Conservation (phyloP, 1,284 basidiomycete genomes). For the Ceratobasidium theobromae region DNA sequence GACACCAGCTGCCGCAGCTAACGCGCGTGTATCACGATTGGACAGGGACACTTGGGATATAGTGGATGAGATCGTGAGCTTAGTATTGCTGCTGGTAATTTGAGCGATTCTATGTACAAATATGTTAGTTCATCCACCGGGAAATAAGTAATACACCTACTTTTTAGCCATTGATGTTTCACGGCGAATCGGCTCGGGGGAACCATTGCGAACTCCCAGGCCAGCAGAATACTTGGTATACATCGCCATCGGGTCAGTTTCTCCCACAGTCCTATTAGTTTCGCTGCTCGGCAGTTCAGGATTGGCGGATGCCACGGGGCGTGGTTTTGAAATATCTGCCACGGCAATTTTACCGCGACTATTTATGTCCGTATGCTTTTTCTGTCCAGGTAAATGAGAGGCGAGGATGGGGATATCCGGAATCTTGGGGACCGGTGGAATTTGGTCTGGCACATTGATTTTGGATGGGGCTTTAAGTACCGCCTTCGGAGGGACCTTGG, state of each 20-base stretch:
- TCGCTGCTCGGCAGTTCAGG: neutral
- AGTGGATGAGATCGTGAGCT: neutral
- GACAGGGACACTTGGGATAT: constrained; percentile 17
- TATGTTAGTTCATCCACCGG: neutral
- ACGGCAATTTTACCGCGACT: constrained; percentile 24
- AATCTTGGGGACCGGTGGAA: constrained; percentile 12
- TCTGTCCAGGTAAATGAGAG: neutral
- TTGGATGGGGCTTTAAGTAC: neutral
- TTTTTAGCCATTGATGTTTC: constrained; percentile 26
- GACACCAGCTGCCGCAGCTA: constrained; percentile 28
- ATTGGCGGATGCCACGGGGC: neutral
- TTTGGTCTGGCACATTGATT: neutral
- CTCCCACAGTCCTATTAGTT: neutral
- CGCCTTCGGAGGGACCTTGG: constrained; percentile 15
- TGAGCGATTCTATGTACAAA: constrained; percentile 20
- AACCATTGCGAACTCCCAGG: constrained; percentile 21
- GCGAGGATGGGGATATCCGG: neutral
- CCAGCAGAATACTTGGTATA: constrained; percentile 27
- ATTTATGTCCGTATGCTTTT: constrained; percentile 7
- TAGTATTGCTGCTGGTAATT: neutral
- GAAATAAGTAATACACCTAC: neutral
- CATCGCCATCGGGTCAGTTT: constrained; percentile 25
- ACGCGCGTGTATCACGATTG: constrained; percentile 23
- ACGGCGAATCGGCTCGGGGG: constrained; percentile 13
- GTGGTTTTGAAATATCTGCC: constrained; percentile 27